Conservation (phyloP, 805 yeast genomes). For the Zygosaccharomyces lentus region DNA sequence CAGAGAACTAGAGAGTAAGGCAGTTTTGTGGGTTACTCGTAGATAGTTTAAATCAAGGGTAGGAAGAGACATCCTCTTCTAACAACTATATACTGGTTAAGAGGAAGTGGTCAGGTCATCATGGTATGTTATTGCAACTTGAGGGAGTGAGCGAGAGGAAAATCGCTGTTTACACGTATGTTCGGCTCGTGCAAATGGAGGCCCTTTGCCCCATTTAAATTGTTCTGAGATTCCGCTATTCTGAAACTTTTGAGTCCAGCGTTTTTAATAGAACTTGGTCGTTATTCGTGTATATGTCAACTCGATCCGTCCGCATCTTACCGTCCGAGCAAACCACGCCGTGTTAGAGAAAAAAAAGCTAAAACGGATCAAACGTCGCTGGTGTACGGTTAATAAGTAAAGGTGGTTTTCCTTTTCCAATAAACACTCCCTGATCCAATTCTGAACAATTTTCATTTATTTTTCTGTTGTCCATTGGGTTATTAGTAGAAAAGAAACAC, state of each 20-base stretch:
- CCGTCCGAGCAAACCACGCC: constrained; percentile 6
- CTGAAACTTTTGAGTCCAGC: background rate
- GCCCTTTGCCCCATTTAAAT: background rate
- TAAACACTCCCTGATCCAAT: constrained; percentile 6
- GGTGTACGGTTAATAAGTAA: constrained; percentile 8
- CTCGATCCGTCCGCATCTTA: constrained; percentile 5
- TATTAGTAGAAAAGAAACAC: background rate
- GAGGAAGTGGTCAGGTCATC: background rate
- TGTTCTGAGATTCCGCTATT: background rate
- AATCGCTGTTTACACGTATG: background rate
- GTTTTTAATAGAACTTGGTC: background rate
- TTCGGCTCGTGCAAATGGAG: background rate
- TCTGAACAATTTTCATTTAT: constrained; percentile 3
- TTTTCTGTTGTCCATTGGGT: constrained; percentile 5
- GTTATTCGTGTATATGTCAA: background rate
- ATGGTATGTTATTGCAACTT: background rate
- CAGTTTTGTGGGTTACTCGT: background rate
- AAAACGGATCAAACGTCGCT: constrained; percentile 7
- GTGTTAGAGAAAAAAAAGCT: constrained; percentile 4
- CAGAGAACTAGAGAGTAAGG: background rate
- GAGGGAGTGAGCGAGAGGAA: background rate
- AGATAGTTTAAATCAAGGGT: background rate
- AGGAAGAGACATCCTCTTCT: background rate
- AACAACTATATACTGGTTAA: background rate
- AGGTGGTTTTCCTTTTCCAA: constrained; percentile 3